These are phyloP conservation scores for Phytophthora agathidicida DNA, from an alignment of 352 stramenopile species.

Conservation along the genomic window DNA sequence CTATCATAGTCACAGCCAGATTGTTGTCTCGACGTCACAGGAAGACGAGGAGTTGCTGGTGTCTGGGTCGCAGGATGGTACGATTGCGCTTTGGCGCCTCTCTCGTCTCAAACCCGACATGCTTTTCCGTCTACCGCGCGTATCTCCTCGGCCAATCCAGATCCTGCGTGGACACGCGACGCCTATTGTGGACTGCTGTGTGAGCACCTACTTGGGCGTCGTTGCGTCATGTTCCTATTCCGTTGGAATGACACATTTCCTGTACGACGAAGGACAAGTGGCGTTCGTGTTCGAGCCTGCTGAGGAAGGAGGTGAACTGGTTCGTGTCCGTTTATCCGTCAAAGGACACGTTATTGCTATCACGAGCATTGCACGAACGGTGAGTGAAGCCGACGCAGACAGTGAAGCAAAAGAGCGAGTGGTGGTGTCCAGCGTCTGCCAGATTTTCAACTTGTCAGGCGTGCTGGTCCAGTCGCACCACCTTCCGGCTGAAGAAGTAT, in stretches of 20 bases:
- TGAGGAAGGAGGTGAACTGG: conserved; percentile 33
- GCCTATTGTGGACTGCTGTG: conserved; percentile 59
- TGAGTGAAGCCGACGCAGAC: not conserved
- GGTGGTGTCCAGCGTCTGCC: conserved; percentile 45
- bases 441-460: conserved; percentile 77
- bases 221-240: conserved; percentile 66
- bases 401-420: conserved; percentile 5
- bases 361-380: conserved; percentile 23
- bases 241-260: conserved; percentile 68
- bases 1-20: conserved; percentile 42
- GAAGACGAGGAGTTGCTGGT: conserved; percentile 81
- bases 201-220: conserved; percentile 71
- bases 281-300: conserved; percentile 67
- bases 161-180: conserved; percentile 64
- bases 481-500: conserved; percentile 54
- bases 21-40: conserved; percentile 35
- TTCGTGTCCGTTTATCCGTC: conserved; percentile 49
- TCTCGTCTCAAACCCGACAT: conserved; percentile 75
- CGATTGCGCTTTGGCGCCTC: conserved; percentile 73
- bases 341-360: conserved; percentile 74
- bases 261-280: conserved; percentile 76
- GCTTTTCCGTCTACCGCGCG: conserved; percentile 72
- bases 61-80: conserved; percentile 73
- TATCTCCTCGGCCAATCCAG: conserved; percentile 71
- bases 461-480: conserved; percentile 53